Percentiles rank a stretch among this genome's conserved stretches.
Conservation (phyloP, 805 yeast genomes). For the Sporopachydermia quercuum region DNA sequence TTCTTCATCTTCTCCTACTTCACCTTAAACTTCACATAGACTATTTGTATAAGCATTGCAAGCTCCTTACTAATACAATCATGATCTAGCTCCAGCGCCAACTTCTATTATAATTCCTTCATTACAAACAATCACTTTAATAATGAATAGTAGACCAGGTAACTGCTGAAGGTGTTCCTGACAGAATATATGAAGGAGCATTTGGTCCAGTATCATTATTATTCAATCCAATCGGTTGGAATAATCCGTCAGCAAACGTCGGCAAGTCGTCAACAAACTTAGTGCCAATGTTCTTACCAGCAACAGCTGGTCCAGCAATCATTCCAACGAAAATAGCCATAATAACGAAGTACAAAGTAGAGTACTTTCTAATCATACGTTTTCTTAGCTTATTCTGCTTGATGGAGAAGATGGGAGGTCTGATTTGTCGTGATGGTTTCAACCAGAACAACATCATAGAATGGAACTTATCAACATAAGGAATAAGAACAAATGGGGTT, state of each 20-base stretch:
- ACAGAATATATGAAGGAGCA: constrained; percentile 31
- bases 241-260: constrained; percentile 42
- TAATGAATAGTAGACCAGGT: constrained; percentile 30
- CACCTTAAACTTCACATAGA: too few relatives aligned
- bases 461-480: constrained; percentile 92
- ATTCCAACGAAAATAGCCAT: constrained; percentile 57
- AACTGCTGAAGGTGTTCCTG: constrained; percentile 26
- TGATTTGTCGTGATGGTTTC: constrained; percentile 89
- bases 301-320: constrained; percentile 87
- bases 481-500: constrained; percentile 73
- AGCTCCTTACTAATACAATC: too few relatives aligned
- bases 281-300: constrained; percentile 35
- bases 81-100: too few relatives aligned
- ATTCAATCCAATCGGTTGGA: constrained; percentile 76
- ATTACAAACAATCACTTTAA: not conserved
- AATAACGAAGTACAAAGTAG: constrained; percentile 60
- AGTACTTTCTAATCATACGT: constrained; percentile 94
- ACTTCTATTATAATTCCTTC: not conserved
- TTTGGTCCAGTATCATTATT: constrained; percentile 73
- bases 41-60: too few relatives aligned
- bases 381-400: constrained; percentile 92
- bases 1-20: too few relatives aligned
- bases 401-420: constrained; percentile 94
- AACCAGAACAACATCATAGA: constrained; percentile 98
- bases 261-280: constrained; percentile 15